These are phyloP conservation scores for Andrographis paniculata DNA, from an alignment of 305 asterid species.

Conservation along the genomic window DNA sequence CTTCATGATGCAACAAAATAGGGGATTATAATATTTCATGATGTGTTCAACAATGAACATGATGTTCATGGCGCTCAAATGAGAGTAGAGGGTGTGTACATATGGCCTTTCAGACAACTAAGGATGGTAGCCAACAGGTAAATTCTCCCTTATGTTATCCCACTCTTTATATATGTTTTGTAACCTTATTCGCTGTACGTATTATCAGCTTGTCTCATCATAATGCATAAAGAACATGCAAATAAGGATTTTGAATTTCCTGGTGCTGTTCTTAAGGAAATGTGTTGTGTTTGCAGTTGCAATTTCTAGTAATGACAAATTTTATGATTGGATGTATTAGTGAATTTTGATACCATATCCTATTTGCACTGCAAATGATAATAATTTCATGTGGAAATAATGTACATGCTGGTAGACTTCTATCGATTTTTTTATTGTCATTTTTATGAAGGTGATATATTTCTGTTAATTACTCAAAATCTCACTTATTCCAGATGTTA, in stretches of 20 bases:
- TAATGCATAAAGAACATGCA: constrained; percentile 1
- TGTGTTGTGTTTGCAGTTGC: not conserved
- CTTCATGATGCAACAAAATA: constrained; percentile 26
- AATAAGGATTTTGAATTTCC: constrained; percentile 3
- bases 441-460: constrained; percentile 1
- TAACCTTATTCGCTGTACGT: not conserved
- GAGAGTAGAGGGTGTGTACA: constrained; percentile 92
- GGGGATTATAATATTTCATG: constrained; percentile 96
- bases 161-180: constrained; percentile 2
- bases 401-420: too few relatives aligned
- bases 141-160: constrained; percentile 8
- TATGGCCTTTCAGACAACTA: constrained; percentile 99
- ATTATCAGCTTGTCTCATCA: constrained; percentile 2
- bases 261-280: not conserved
- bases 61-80: constrained; percentile 74
- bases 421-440: too few relatives aligned
- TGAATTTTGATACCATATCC: not conserved
- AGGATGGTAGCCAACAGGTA: constrained; percentile 96
- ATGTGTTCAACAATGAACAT: constrained; percentile 72
- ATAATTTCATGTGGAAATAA: too few relatives aligned
- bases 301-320: too few relatives aligned
- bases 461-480: too few relatives aligned
- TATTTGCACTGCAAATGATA: not conserved
- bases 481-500: too few relatives aligned
- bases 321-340: too few relatives aligned